Percentiles rank a stretch among this genome's conserved stretches.
These are phyloP conservation scores for Dendrobium catenatum DNA, from an alignment of 106 monocot genomes.

Conservation along the genomic window DNA sequence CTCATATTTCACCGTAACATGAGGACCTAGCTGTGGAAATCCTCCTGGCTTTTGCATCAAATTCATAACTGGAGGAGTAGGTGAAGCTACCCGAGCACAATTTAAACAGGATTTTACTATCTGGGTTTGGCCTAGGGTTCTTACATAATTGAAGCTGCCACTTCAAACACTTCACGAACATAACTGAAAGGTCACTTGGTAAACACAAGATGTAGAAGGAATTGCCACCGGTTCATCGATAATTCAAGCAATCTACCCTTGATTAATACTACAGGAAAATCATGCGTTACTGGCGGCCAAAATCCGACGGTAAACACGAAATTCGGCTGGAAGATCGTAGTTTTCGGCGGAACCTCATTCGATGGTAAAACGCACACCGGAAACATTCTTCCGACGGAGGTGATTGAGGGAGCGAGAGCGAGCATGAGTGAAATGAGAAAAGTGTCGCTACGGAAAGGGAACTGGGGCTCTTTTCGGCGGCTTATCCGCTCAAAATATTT, in stretches of 20 bases:
- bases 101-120: conserved; percentile 59
- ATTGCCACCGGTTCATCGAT: background rate
- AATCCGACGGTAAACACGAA: too few species aligned
- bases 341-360: too few species aligned
- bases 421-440: too few species aligned
- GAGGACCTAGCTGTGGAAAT: conserved; percentile 37
- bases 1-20: conserved; percentile 11
- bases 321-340: too few species aligned
- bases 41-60: conserved; percentile 34
- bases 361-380: too few species aligned
- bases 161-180: conserved; percentile 34
- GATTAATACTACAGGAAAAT: too few species aligned
- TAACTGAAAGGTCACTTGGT: background rate
- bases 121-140: conserved; percentile 46
- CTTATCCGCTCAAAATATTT: too few species aligned
- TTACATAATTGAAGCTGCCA: conserved; percentile 64
- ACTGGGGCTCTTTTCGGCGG: too few species aligned
- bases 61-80: conserved; percentile 27
- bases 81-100: conserved; percentile 35
- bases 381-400: too few species aligned
- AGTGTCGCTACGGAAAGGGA: too few species aligned
- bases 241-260: conserved; percentile 12
- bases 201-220: background rate
- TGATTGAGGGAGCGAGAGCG: too few species aligned
- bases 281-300: too few species aligned